Evolutionary conservation across 768 basidiomycete species (phyloP).

Genomic region (Russula sp.): DNA sequence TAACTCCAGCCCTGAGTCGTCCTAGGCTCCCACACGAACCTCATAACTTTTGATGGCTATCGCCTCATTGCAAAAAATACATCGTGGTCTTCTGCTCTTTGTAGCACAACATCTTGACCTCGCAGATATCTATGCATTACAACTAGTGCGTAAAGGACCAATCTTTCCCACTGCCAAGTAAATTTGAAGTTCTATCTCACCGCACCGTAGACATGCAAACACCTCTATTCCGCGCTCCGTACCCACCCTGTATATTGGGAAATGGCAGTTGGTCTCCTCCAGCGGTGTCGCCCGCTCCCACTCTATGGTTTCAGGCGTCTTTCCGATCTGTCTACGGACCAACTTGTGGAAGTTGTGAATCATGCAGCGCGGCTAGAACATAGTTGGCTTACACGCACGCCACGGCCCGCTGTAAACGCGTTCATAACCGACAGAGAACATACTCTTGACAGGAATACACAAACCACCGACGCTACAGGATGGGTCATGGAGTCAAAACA

Average conservation of each 20-base stretch:
- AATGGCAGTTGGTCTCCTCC: constrained; percentile 55
- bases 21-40: not conserved
- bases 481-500: constrained; percentile 30
- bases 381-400: constrained; percentile 56
- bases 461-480: constrained; percentile 6
- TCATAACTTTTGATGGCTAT: not conserved
- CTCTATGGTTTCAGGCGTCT: constrained; percentile 65
- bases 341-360: constrained; percentile 57
- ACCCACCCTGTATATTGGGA: constrained; percentile 65
- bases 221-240: constrained; percentile 52
- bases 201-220: constrained; percentile 49
- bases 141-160: constrained; percentile 44
- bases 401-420: constrained; percentile 41
- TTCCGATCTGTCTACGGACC: constrained; percentile 55
- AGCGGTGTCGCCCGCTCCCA: constrained; percentile 61
- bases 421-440: constrained; percentile 20
- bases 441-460: not conserved
- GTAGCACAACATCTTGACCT: constrained; percentile 58
- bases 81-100: constrained; percentile 67
- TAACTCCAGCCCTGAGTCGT: not conserved
- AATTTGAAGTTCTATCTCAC: not conserved
- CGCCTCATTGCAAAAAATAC: constrained; percentile 40
- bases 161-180: too few species aligned
- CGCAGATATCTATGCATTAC: constrained; percentile 53
- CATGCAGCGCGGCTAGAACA: constrained; percentile 55